A percentile compares a stretch with the other conserved stretches of the same genome.
phyloP scores from a whole-genome alignment of 2,329 filamentous ascomycete species.

The Arthrobotrys megalospora region DNA sequence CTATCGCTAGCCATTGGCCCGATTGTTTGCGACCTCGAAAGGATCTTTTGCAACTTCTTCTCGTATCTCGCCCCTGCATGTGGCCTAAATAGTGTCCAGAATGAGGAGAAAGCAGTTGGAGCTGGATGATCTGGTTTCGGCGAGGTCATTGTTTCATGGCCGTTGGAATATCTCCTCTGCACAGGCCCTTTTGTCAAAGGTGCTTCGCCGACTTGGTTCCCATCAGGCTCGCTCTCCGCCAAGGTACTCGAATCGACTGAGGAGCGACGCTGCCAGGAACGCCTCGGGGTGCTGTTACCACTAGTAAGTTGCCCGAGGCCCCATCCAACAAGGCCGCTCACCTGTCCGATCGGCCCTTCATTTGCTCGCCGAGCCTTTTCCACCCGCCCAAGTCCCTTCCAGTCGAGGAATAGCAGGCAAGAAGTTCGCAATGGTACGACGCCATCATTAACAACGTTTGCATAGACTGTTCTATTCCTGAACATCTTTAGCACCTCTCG shows the following conservation, averaged over 20 bases:
- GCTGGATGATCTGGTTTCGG: constrained; percentile 44
- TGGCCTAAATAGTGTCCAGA: constrained; percentile 56
- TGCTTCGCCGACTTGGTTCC: constrained; percentile 33
- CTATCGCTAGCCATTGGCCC: constrained; percentile 22
- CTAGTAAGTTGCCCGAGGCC: constrained; percentile 89
- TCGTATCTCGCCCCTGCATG: constrained; percentile 53
- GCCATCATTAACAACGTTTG: constrained; percentile 97
- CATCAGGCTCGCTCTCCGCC: constrained; percentile 36
- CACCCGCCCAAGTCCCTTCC: constrained; percentile 92
- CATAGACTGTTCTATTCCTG: constrained; percentile 91
- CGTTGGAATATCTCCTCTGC: constrained; percentile 46
- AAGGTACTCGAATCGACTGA: constrained; percentile 50
- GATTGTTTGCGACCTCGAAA: constrained; percentile 48
- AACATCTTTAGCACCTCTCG: constrained; percentile 90
- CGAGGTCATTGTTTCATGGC: constrained; percentile 20
- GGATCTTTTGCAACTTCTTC: constrained; percentile 47
- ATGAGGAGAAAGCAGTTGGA: constrained; percentile 44
- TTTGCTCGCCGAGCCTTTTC: constrained; percentile 95
- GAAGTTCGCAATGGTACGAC: constrained; percentile 96
- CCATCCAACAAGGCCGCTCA: constrained; percentile 93
- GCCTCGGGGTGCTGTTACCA: constrained; percentile 51
- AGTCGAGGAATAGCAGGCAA: constrained; percentile 95
- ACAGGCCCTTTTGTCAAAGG: constrained; percentile 46
- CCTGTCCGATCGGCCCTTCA: constrained; percentile 73
- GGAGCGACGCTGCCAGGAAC: constrained; percentile 50